Conservation (phyloP, 441 rosid genomes). For the Pelargonium citronellum region DNA sequence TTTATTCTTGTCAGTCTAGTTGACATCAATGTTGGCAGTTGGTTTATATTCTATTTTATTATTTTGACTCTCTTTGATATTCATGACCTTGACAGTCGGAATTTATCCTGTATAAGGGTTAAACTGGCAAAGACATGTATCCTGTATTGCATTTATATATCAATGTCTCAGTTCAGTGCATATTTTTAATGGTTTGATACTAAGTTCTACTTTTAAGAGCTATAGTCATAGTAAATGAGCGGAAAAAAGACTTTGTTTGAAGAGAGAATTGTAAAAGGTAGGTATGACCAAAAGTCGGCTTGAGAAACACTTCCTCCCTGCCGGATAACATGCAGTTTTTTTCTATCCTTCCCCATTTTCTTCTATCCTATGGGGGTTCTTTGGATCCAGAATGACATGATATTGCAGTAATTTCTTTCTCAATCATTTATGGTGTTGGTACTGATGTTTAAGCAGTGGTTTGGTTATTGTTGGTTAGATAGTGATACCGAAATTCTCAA, state of each 20-base stretch:
- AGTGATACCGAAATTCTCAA: too few relatives aligned
- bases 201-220: neutral
- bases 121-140: neutral
- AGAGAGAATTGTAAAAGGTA: slow-evolving; percentile 2
- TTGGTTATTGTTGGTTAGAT: too few relatives aligned
- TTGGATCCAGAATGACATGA: neutral
- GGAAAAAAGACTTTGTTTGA: neutral
- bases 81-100: neutral
- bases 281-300: neutral
- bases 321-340: too few relatives aligned
- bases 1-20: neutral
- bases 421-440: neutral
- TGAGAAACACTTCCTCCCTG: neutral
- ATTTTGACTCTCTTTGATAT: neutral
- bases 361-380: too few relatives aligned
- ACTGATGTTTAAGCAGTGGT: neutral
- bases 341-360: too few relatives aligned
- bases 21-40: slow-evolving; percentile 5
- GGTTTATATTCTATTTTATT: neutral
- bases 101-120: neutral
- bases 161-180: neutral
- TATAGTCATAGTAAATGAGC: neutral
- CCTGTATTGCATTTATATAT: neutral
- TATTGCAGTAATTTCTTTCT: neutral
- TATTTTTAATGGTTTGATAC: neutral